Evolutionary conservation across 2,329 filamentous ascomycete species (phyloP), one percentile per base, ranked within the genome.

Genomic region (Colletotrichum scovillei): DNA sequence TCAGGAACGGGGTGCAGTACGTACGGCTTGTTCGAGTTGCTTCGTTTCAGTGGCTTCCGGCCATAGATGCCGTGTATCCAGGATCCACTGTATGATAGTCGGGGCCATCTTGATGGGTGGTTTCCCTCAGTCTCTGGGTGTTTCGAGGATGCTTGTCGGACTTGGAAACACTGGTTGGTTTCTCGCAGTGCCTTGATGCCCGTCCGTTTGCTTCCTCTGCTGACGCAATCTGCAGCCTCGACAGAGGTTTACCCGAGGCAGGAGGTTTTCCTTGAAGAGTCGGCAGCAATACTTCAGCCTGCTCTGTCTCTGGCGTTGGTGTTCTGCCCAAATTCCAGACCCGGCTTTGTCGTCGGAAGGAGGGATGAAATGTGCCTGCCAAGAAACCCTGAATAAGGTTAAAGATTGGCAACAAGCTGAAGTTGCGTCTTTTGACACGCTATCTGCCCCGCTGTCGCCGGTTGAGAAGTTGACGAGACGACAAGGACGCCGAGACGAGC

Each of bases 41-140:
- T 81, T 81, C 14, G 89, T 90, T 78, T 86, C 81, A 59, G 78
- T 80, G 26, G 85, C 88, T 67, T 81, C 81, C n/a, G 88, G 86
- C 88, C 89, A 92, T 64, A 92, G 83, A 3, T 80, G 76, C 49
- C 90, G 85, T 4, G 91, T 92, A 81, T 92, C 90, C 49, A 92
- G 81, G 68, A 91, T 82, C 88, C 90, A 92, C 81, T 91, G 89
- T 72, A 91, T 83, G 63, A 91, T 82, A 59, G 82, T 79, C 2
- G 84, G 81, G 32, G 75, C 59, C 55, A 73, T 73, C 56, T 73
- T 57, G 55, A 70, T 59, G 59, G 58, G 59, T 60, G 59, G 35
- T 32, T 8, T 69, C 16, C 16, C 14, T 42, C 38, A 42, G 38
- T 42, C 1, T 64, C 53, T 26, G 22, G 46, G 32, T 62, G 73